Evolutionary conservation across 257 asterid species (phyloP).

Genomic region (Euphrasia confusa): DNA sequence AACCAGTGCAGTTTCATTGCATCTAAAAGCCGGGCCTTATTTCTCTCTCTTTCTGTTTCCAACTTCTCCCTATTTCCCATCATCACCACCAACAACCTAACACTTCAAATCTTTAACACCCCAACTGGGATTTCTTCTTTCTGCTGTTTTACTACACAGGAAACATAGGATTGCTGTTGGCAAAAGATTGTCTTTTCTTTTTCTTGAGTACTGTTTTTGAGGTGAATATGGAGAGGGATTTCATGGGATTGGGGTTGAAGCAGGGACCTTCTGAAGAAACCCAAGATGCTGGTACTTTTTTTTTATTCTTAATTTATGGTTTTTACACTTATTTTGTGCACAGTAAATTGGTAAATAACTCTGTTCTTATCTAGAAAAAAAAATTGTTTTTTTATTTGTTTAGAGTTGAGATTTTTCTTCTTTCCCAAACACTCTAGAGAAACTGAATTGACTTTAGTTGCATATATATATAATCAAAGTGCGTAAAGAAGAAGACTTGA

Average conservation of each 20-base stretch:
- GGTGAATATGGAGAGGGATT: slow-evolving; percentile 60
- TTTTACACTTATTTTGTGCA: neutral
- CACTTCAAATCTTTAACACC: too few relatives aligned
- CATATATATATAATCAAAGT: too few relatives aligned
- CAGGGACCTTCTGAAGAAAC: slow-evolving; percentile 47
- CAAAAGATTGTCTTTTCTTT: neutral
- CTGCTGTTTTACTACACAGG: neutral
- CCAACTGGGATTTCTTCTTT: too few relatives aligned
- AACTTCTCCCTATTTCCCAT: neutral
- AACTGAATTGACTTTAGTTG: too few relatives aligned
- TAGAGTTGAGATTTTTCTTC: too few relatives aligned
- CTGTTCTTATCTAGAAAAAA: neutral
- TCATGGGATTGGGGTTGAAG: slow-evolving; percentile 69
- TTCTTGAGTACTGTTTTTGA: neutral
- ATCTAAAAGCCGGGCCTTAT: neutral
- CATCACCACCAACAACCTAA: too few relatives aligned
- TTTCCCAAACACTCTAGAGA: too few relatives aligned
- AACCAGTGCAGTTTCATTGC: neutral
- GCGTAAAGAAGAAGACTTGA: too few relatives aligned
- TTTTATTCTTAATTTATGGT: neutral
- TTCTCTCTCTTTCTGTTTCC: neutral
- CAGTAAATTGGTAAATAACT: neutral
- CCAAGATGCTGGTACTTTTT: slow-evolving; percentile 44
- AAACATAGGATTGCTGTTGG: neutral
- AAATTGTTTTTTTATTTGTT: too few relatives aligned